Evolutionary conservation across 1,284 basidiomycete genomes (phyloP), one percentile per base, ranked within the genome.

Genomic region (Trametes hirsuta): DNA sequence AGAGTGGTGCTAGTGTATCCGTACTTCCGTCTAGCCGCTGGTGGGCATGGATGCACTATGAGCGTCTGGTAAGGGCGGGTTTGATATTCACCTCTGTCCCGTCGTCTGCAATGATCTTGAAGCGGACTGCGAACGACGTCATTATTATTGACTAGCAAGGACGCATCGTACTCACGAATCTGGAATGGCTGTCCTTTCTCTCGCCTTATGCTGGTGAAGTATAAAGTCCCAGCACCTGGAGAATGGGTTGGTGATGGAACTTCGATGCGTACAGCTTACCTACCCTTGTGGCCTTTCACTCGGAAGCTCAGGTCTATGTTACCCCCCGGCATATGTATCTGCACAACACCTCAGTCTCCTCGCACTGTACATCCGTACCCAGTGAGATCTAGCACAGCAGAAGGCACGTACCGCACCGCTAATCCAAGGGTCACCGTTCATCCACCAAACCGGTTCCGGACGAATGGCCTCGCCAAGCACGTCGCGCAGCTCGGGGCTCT

Each of bases 131-230:
- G 18, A 39, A 5, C 24, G 2, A 15, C 24, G 36, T 53, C 24
- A 56, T 10, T 48, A 10, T 39, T 9, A 14, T 10, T 12, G 0
- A 9, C 25, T n/a, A 11, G 12, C 2, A 41, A 45, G 30, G 37
- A 81, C 6, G 12, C 10, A 3, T 35, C n/a, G n/a, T 18, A 64
- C 89, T 65, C 72, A 91, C 89, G 68, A 4, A 88, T 86, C 36
- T 81, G 84, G 71, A 90, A 93, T 0, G 83, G 81, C 45, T 82
- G 76, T 5, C 90, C 90, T 69, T 91, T 92, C n/a, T 81, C 84
- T 75, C 84, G 87, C 47, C 90, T 81, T 59, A 91, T 87, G 70
- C 88, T 91, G 6, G 90, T 92, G 71, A 92, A 92, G 69, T 92
- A 92, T 0, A 92, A 71, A 6, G 88, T 92, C 6, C 90, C 90